Conservation (phyloP, 352 stramenopile species). For the Phytophthora meadii region DNA sequence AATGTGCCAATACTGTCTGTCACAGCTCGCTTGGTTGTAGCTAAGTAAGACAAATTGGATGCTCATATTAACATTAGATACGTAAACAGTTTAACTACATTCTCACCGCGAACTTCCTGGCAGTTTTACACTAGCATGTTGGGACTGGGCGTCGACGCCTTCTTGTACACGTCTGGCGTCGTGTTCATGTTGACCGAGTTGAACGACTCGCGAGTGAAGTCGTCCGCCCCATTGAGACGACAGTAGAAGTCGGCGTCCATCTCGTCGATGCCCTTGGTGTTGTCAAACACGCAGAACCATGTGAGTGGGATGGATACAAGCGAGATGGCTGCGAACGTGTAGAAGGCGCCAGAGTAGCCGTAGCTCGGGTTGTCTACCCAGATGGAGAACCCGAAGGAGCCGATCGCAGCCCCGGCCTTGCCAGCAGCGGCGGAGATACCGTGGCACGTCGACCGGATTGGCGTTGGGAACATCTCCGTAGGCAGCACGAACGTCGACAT, state of each 20-base stretch:
- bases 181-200: constrained; percentile 16
- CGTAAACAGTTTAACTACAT: no score
- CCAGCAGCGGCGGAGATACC: constrained; percentile 88
- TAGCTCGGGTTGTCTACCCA: constrained; percentile 68
- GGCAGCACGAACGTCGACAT: constrained; percentile 91
- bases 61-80: constrained; percentile 1
- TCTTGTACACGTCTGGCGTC: constrained; percentile 22
- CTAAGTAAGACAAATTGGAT: no score
- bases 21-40: no score
- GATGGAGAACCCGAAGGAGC: constrained; percentile 71
- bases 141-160: constrained; percentile 17
- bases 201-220: constrained; percentile 51
- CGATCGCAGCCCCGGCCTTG: constrained; percentile 84
- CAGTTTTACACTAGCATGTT: constrained; percentile 21
- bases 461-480: constrained; percentile 86
- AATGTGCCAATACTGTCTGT: not conserved
- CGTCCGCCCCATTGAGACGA: constrained; percentile 36
- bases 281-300: constrained; percentile 75
- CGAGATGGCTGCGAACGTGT: constrained; percentile 62
- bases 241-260: constrained; percentile 70
- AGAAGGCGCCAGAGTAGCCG: constrained; percentile 68
- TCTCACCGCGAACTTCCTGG: no score
- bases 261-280: constrained; percentile 55
- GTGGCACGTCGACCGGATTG: constrained; percentile 89
- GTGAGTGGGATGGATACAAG: constrained; percentile 65